Percentiles rank a stretch among this genome's conserved stretches.
Evolutionary conservation across 768 basidiomycete genomes (phyloP).

Genomic region (Suillus clintonianus): DNA sequence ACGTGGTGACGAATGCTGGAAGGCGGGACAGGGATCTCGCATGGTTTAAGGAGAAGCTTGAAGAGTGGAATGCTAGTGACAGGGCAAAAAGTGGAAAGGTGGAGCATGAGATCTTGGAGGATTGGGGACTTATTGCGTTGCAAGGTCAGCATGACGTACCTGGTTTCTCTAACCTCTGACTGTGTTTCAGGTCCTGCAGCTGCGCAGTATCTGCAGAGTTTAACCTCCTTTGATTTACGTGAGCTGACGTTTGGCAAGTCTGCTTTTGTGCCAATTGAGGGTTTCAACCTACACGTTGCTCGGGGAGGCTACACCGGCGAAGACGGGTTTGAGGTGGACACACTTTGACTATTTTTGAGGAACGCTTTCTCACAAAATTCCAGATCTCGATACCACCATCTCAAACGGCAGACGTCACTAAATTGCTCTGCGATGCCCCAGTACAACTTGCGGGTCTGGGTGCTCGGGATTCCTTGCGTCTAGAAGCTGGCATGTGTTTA

Average conservation of each 20-base stretch:
- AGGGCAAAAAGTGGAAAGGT: constrained; percentile 58
- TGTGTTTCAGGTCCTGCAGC: constrained; percentile 70
- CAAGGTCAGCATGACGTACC: constrained; percentile 59
- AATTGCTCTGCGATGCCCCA: constrained; percentile 55
- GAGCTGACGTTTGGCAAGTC: constrained; percentile 83
- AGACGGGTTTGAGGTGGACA: constrained; percentile 90
- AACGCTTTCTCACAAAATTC: constrained; percentile 1
- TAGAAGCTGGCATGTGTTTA: constrained; percentile 96
- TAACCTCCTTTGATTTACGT: constrained; percentile 74
- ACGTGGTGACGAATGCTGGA: constrained; percentile 96
- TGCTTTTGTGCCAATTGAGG: constrained; percentile 74
- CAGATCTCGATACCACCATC: constrained; percentile 89
- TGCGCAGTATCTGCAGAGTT: constrained; percentile 72
- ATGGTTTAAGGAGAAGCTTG: constrained; percentile 70
- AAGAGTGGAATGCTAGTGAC: constrained; percentile 75
- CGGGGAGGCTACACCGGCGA: constrained; percentile 98
- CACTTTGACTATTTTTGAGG: constrained; percentile 1
- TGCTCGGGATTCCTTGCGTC: constrained; percentile 88
- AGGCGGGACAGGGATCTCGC: constrained; percentile 77
- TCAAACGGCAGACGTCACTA: constrained; percentile 71
- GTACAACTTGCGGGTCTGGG: constrained; percentile 90
- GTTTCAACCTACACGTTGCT: constrained; percentile 71
- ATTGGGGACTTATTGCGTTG: constrained; percentile 86
- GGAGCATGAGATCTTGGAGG: constrained; percentile 77
- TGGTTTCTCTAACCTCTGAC: neutral